Percentiles rank a stretch among this genome's conserved stretches.
Evolutionary conservation across 108 stramenopile genomes (phyloP).

Genomic region (Cylindrotheca fusiformis): DNA sequence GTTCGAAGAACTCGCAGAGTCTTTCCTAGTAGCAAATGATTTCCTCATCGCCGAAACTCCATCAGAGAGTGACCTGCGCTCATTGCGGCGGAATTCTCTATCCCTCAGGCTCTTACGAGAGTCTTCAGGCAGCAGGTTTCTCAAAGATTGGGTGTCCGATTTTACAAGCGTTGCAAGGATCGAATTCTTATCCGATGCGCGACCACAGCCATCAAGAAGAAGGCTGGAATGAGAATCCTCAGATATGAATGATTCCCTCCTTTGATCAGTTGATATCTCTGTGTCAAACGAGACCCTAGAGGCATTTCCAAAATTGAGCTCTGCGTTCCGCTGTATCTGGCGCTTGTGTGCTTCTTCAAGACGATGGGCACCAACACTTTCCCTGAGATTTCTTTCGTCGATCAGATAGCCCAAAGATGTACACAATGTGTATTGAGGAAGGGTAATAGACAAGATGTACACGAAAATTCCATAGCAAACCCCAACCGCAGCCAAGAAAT

Average conservation of each 20-base stretch:
- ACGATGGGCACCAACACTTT: conserved; percentile 38
- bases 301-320: too few species aligned
- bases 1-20: too few species aligned
- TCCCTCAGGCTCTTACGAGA: conserved; percentile 10
- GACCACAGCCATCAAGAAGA: neutral
- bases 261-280: conserved; percentile 1
- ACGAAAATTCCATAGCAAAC: conserved; percentile 66
- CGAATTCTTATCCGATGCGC: neutral
- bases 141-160: conserved; percentile 28
- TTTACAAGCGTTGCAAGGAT: conserved; percentile 35
- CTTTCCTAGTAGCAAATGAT: too few species aligned
- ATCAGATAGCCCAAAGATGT: conserved; percentile 82
- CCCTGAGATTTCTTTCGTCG: conserved; percentile 45
- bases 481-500: conserved; percentile 31
- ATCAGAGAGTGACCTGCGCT: conserved; percentile 51
- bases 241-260: too few species aligned
- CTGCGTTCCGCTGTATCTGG: too few species aligned
- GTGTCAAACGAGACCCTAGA: too few species aligned
- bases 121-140: conserved; percentile 23
- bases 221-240: too few species aligned
- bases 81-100: conserved; percentile 14
- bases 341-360: conserved; percentile 60
- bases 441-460: conserved; percentile 42
- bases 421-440: conserved; percentile 86
- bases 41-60: conserved; percentile 37